Base-by-base conservation (phyloP, 2,329 filamentous ascomycete genomes). In the Fusarium sp. region DNA sequence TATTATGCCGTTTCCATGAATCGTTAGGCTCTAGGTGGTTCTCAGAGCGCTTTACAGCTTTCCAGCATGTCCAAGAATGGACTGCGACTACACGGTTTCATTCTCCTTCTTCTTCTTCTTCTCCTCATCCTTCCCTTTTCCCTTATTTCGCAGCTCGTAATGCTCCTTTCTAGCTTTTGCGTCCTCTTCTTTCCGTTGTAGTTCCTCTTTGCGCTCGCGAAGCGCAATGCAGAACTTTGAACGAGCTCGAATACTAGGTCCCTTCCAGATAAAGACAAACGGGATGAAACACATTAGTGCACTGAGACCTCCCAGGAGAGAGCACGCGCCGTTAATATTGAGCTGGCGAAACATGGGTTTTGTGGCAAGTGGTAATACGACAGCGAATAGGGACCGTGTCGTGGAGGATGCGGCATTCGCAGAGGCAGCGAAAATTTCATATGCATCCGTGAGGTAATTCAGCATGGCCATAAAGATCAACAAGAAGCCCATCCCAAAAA, bases 301-400 rank as follows among this genome's bases (percentile, higher is more conserved):
- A 64, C 83, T 85, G 4, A 87, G 74, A 0, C 84, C 85, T 10
- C 83, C 86, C 3, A 88, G 80, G 10, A 87, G 76, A n/a, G 83
- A 83, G 59, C 84, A 86, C n/a, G 84, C 85, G 2, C 85, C 84
- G 1, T 79, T 71, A 22, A 87, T 83, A 3, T 82, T 83, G 2
- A 88, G 79, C 5, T 75, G 76, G 4, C 69, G 61, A 64, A 87
- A 87, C 83, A 88, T 86, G 61, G 80, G 81, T 4, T 79, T 77
- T 5, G 85, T 84, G 13, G 85, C 85, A 20, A 91, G 80, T 6
- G 89, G 89, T 47, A 91, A 81, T 2, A 90, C 79, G 1, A 97
- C 94, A 46, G 94, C 93, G 3, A 95, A 97, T 79, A 98, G 93
- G 92, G 96, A 96, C 57, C 96, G 94, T 1, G 92, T 97, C 81